Evolutionary conservation across 345 rosid species (phyloP).

Genomic region (Salix exigua): DNA sequence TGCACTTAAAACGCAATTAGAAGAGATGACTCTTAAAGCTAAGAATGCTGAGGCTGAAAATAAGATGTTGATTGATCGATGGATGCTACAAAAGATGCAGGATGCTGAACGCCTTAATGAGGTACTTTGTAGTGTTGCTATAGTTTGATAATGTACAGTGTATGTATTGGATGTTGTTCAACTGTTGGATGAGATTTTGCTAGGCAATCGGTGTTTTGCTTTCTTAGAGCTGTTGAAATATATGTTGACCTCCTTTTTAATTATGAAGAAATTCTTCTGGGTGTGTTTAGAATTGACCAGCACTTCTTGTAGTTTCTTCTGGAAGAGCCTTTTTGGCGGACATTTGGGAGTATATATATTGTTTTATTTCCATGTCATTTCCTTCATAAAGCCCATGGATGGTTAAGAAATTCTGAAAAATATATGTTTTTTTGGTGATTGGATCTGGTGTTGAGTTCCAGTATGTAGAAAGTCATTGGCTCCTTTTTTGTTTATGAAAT

Average conservation of each 20-base stretch:
- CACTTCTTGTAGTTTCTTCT: not conserved
- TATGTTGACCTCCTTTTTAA: no score
- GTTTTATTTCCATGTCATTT: not conserved
- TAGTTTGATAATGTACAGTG: not conserved
- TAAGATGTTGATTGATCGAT: constrained; percentile 81
- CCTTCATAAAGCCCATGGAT: not conserved
- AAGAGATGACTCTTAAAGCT: constrained; percentile 58
- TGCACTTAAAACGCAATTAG: constrained; percentile 54
- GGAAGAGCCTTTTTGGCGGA: not conserved
- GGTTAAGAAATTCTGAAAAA: not conserved
- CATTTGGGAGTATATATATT: no score
- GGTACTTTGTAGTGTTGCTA: constrained; percentile 39
- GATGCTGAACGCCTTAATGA: constrained; percentile 97
- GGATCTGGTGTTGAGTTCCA: no score
- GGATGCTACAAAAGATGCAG: constrained; percentile 98
- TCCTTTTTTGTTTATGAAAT: no score
- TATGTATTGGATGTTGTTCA: no score
- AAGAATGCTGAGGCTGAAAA: constrained; percentile 83
- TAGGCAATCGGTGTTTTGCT: no score
- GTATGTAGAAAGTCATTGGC: no score
- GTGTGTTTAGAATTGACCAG: not conserved
- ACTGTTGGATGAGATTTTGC: no score
- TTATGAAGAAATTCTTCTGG: not conserved
- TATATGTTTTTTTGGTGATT: not conserved
- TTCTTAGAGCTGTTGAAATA: no score